Evolutionary conservation across 2,329 filamentous ascomycete genomes (phyloP).

Genomic region (Sclerotinia spermophila): DNA sequence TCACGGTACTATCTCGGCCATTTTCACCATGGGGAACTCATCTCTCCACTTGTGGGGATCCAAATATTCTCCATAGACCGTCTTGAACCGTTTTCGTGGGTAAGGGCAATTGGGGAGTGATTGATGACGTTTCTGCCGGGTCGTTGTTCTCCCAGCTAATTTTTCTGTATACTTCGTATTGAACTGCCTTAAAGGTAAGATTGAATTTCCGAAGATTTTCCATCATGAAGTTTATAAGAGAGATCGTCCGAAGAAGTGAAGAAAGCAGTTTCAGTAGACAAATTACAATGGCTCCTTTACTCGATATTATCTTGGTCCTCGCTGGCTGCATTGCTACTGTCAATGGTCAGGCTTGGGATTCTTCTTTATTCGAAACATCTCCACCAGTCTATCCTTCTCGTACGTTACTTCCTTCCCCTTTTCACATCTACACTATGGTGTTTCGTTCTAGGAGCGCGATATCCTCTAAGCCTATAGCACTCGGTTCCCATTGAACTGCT

Average conservation of each 20-base stretch:
- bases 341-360: constrained; percentile 12
- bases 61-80: neutral
- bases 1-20: neutral
- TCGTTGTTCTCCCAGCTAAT: neutral
- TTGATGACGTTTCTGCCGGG: neutral
- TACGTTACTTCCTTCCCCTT: constrained; percentile 18
- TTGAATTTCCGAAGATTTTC: constrained; percentile 5
- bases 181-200: neutral
- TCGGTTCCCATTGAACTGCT: neutral
- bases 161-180: neutral
- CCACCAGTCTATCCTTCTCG: constrained; percentile 33
- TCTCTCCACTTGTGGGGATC: neutral
- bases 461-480: neutral
- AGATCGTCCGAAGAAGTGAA: neutral
- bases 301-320: constrained; percentile 7
- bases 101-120: neutral
- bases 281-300: constrained; percentile 14
- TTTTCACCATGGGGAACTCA: neutral
- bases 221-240: neutral
- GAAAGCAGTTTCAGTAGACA: constrained; percentile 2
- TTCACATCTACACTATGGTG: neutral
- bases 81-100: neutral
- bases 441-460: neutral
- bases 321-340: constrained; percentile 14
- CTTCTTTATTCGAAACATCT: constrained; percentile 13